Percentiles rank a stretch among this genome's conserved stretches.
These are phyloP conservation scores for Solanum chiquidenum DNA, from an alignment of 257 asterid species.

Conservation along the genomic window DNA sequence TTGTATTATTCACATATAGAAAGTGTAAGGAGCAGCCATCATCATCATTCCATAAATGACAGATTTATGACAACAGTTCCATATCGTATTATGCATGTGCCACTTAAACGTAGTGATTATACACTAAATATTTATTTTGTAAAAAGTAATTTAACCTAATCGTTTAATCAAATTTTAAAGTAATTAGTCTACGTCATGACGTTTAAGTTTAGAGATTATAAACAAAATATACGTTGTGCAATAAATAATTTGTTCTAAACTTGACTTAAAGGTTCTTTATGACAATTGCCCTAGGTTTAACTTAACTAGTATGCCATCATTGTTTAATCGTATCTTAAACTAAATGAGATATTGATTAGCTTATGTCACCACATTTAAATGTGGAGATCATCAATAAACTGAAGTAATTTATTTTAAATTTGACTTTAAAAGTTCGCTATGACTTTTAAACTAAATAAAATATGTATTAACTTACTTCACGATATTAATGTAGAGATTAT, in stretches of 20 bases:
- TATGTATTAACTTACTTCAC: not conserved
- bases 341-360: not conserved
- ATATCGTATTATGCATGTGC: not conserved
- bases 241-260: not conserved
- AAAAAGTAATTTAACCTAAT: not conserved
- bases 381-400: not conserved
- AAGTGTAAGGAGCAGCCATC: not conserved
- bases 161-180: not conserved
- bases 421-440: not conserved
- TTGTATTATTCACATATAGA: not conserved
- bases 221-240: not conserved
- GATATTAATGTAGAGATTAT: not conserved
- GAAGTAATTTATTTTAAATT: not conserved
- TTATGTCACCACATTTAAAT: not conserved
- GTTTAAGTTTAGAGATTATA: not conserved
- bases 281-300: not conserved
- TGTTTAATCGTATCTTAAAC: not conserved
- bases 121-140: not conserved
- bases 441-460: not conserved
- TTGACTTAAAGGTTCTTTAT: not conserved
- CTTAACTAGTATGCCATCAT: not conserved
- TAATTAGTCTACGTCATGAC: not conserved
- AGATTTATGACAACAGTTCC: not conserved
- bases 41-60: not conserved
- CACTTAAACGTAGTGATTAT: not conserved